Base-by-base conservation (phyloP, 257 asterid species). In the Linderniella brevidens region DNA sequence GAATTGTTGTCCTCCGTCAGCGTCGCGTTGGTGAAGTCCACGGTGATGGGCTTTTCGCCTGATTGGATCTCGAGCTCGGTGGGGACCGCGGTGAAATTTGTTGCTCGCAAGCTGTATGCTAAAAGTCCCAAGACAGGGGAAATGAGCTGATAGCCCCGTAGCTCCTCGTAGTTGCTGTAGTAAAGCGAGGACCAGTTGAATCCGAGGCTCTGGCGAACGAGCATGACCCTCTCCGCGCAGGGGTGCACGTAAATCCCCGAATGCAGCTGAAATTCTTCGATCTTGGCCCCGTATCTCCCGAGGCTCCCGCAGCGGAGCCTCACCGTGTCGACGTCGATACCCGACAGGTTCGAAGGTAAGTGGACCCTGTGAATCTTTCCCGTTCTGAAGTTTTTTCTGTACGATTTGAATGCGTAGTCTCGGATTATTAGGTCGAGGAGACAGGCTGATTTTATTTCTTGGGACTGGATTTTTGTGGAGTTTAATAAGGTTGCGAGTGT, bases 301-400 rank as follows among this genome's bases (percentile, higher is more conserved):
- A 88, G 86, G 20, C 97, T 88, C 13, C 95, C 97, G 41, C 97
- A 88, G 0, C 97, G 68, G 52, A 68, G 56, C 44, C 84, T 70
- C 5, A 76, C 54, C 0, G 78, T 50, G 29, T 78, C 73, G 9
- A 73, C 84, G 18, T 52, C 37, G 49, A 88, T 68, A 50, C 84
- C 95, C 0, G 94, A 68, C 37, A 88, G 92, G 11, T 78, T 76
- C 9, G 90, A 52, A 0, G 92, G 84, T 29, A 88, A 72, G 11
- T 41, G 9, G 17, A 88, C 63, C 1, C 45, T 25, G 57, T 74
- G 76, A 0, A 76, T 19, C 42, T 72, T 66, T 0, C 93, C 95
- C 1, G 97, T 88, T 12, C 50, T 77, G 61, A 73, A 63, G 57
- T 39, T 18, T 8, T 45, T 71, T 51, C 46, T 54, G 76, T 72